These are phyloP conservation scores for Rhododendron kiyosumense DNA, from an alignment of 148 eudicot species.

Conservation along the genomic window DNA sequence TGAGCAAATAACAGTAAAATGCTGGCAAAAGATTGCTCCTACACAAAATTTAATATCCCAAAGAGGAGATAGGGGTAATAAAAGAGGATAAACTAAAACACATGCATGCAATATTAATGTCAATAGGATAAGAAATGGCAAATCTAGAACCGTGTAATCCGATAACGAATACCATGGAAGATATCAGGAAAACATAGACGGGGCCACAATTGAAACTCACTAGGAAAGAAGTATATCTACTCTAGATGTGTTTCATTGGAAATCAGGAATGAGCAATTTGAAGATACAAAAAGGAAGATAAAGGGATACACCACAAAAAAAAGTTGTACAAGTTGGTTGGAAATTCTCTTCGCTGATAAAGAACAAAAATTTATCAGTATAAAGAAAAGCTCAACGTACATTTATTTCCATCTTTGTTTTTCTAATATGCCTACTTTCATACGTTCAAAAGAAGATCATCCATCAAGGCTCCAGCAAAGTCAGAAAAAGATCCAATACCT, in stretches of 20 bases:
- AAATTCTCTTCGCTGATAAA: background rate
- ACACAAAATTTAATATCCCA: background rate
- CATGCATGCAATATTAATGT: background rate
- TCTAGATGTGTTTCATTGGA: background rate
- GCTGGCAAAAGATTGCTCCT: background rate
- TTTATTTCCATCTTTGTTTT: background rate
- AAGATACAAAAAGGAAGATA: background rate
- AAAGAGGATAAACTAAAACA: background rate
- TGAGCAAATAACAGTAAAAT: background rate
- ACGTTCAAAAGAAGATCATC: background rate
- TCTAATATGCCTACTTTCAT: background rate
- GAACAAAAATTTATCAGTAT: background rate
- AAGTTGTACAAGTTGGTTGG: background rate
- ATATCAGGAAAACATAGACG: background rate
- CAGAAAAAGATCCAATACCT: constrained; percentile 43
- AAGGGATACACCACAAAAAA: background rate
- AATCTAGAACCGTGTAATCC: background rate
- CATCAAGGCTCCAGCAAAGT: background rate
- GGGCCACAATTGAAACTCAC: background rate
- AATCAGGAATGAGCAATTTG: background rate
- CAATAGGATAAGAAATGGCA: background rate
- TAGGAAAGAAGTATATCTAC: background rate
- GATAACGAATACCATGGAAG: background rate
- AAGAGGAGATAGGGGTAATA: background rate
- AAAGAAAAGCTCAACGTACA: background rate